Evolutionary conservation across 306 rosid genomes (phyloP).

Genomic region (Dicorynia guianensis): DNA sequence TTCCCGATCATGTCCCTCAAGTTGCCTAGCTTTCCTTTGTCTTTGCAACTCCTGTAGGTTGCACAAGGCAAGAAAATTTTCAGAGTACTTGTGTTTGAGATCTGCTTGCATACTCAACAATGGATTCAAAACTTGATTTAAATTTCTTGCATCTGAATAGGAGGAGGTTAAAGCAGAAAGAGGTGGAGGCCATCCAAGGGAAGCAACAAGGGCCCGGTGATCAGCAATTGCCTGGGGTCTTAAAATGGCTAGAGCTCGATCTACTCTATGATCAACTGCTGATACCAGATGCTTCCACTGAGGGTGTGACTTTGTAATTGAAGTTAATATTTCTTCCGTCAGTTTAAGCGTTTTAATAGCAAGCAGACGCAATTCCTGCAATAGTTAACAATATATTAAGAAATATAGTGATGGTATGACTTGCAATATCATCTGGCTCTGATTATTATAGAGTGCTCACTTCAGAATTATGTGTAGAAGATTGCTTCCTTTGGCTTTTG

Average conservation of each 20-base stretch:
- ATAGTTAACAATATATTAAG: slow-evolving; percentile 41
- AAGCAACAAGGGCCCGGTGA: slow-evolving; percentile 78
- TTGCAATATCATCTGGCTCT: slow-evolving; percentile 34
- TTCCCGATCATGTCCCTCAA: slow-evolving; percentile 64
- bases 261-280: slow-evolving; percentile 92
- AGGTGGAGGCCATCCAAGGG: slow-evolving; percentile 96
- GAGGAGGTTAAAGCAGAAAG: slow-evolving; percentile 63
- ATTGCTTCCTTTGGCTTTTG: slow-evolving; percentile 71
- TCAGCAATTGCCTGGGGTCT: slow-evolving; percentile 94
- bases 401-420: slow-evolving; percentile 17
- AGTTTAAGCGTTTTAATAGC: slow-evolving; percentile 74
- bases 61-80: slow-evolving; percentile 81
- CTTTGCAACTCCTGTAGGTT: slow-evolving; percentile 85
- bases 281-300: slow-evolving; percentile 85
- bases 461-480: slow-evolving; percentile 61
- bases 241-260: slow-evolving; percentile 87
- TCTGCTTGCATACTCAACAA: slow-evolving; percentile 81
- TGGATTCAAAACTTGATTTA: slow-evolving; percentile 65
- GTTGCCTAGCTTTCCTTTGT: slow-evolving; percentile 86
- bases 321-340: slow-evolving; percentile 67
- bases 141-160: slow-evolving; percentile 50
- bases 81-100: slow-evolving; percentile 78
- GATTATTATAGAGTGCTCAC: slow-evolving; percentile 55
- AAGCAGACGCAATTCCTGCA: slow-evolving; percentile 68
- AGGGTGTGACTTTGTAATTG: slow-evolving; percentile 69